phyloP scores from a whole-genome alignment of 768 basidiomycete genomes.

The Lentinula detonsa region DNA sequence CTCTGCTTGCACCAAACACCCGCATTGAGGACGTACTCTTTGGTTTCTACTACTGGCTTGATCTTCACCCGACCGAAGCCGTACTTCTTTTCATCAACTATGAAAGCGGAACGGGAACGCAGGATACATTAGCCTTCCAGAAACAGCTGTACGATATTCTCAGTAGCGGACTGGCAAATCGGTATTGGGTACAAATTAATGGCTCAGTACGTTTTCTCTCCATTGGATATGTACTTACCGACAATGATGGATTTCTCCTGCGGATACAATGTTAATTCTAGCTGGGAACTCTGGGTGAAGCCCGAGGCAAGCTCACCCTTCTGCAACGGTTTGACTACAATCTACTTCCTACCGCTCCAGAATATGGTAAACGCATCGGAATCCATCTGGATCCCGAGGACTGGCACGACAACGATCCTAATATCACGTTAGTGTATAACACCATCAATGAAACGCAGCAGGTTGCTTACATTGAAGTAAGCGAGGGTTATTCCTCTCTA shows the following conservation, averaged over 20 bases:
- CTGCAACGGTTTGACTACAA: conserved; percentile 42
- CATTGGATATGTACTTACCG: not conserved
- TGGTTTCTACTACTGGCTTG: conserved; percentile 45
- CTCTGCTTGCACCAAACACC: conserved; percentile 38
- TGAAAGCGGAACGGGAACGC: conserved; percentile 39
- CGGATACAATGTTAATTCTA: conserved; percentile 9
- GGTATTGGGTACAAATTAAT: conserved; percentile 43
- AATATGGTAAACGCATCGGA: conserved; percentile 33
- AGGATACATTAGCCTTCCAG: conserved; percentile 35
- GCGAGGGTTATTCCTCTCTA: not conserved
- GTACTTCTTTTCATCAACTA: conserved; percentile 45
- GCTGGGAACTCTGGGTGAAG: conserved; percentile 44
- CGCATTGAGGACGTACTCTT: conserved; percentile 45
- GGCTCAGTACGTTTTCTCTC: conserved; percentile 26
- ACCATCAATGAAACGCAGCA: conserved; percentile 19
- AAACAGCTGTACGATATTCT: conserved; percentile 34
- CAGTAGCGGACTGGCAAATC: conserved; percentile 27
- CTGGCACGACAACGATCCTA: conserved; percentile 45
- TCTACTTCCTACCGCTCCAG: conserved; percentile 26
- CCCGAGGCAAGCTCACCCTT: conserved; percentile 45
- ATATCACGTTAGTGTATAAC: conserved; percentile 40
- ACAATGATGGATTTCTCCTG: not conserved
- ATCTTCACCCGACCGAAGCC: conserved; percentile 45
- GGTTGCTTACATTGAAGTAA: conserved; percentile 38
- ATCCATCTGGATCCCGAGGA: conserved; percentile 34